These are phyloP conservation scores for Daldinia sp. DNA, from an alignment of 2,329 filamentous ascomycete species.

Conservation along the genomic window DNA sequence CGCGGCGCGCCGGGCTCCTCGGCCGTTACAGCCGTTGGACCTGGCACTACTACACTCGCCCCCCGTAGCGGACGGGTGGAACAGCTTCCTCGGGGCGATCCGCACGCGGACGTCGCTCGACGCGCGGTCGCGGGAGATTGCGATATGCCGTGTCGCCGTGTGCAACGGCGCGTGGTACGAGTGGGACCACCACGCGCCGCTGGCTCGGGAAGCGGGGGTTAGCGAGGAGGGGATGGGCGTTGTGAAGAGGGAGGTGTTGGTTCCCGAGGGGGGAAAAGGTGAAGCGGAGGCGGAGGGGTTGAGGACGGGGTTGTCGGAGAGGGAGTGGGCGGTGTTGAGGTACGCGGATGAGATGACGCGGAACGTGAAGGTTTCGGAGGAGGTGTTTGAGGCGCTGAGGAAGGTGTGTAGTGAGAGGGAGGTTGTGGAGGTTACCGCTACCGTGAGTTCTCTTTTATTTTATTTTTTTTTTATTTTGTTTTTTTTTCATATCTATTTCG, in stretches of 20 bases:
- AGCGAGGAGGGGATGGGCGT: constrained; percentile 60
- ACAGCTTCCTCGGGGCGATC: constrained; percentile 74
- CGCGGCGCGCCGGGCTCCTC: constrained; percentile 72
- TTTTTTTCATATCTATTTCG: too few relatives aligned
- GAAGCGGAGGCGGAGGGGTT: constrained; percentile 45
- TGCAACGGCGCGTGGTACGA: constrained; percentile 88
- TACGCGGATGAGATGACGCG: constrained; percentile 89
- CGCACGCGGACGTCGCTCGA: constrained; percentile 65
- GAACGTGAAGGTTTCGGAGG: constrained; percentile 75
- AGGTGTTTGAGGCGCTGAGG: constrained; percentile 74
- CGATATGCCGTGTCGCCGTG: constrained; percentile 83
- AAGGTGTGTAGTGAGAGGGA: constrained; percentile 74
- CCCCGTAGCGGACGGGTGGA: constrained; percentile 81
- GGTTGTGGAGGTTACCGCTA: constrained; percentile 84
- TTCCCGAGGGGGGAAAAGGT: constrained; percentile 15
- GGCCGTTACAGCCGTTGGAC: constrained; percentile 80
- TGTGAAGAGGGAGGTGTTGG: constrained; percentile 54
- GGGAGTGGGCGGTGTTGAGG: constrained; percentile 75
- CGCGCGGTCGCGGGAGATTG: constrained; percentile 76
- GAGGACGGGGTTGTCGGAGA: constrained; percentile 60
- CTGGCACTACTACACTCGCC: constrained; percentile 80
- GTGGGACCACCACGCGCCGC: constrained; percentile 82
- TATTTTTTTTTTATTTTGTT: neutral
- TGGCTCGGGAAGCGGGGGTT: constrained; percentile 71
- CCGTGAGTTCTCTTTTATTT: constrained; percentile 59